Conservation (phyloP, 108 stramenopile genomes). For the Cyclotella atomus region DNA sequence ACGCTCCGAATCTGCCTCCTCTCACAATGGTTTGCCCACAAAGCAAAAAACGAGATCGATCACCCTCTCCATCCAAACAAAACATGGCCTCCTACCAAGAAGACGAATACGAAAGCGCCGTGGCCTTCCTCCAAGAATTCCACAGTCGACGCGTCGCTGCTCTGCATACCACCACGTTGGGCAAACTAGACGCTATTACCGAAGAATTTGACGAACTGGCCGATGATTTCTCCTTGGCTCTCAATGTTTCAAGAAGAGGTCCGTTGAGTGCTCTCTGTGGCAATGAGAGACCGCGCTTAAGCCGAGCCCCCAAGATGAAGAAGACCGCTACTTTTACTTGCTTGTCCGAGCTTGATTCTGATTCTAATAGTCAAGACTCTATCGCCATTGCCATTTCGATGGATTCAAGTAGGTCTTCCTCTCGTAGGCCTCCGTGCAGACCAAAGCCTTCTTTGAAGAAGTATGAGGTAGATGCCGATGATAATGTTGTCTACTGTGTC, state of each 20-base stretch:
- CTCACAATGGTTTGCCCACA: constrained; percentile 6
- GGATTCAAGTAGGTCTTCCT: background rate
- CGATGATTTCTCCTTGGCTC: constrained; percentile 5
- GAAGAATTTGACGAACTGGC: constrained; percentile 25
- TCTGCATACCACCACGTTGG: background rate
- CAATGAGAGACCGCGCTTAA: background rate
- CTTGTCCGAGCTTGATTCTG: constrained; percentile 10
- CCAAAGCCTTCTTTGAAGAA: background rate
- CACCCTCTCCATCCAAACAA: background rate
- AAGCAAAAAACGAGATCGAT: constrained; percentile 23
- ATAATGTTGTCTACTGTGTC: constrained; percentile 1
- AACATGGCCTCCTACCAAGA: background rate
- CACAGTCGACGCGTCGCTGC: constrained; percentile 30
- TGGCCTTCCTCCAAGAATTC: constrained; percentile 39
- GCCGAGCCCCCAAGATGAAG: constrained; percentile 2
- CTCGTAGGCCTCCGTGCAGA: background rate
- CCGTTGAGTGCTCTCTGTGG: background rate
- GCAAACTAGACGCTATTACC: constrained; percentile 9
- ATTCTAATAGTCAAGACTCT: too few relatives aligned
- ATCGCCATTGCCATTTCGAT: background rate
- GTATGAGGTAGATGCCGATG: constrained; percentile 3
- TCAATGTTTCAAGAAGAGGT: background rate
- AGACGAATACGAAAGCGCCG: constrained; percentile 42
- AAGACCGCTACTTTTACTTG: constrained; percentile 9
- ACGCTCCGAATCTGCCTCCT: too few relatives aligned